Evolutionary conservation across 148 eudicot genomes (phyloP), one percentile per base, ranked within the genome.

Genomic region (Pouteria glomerata): DNA sequence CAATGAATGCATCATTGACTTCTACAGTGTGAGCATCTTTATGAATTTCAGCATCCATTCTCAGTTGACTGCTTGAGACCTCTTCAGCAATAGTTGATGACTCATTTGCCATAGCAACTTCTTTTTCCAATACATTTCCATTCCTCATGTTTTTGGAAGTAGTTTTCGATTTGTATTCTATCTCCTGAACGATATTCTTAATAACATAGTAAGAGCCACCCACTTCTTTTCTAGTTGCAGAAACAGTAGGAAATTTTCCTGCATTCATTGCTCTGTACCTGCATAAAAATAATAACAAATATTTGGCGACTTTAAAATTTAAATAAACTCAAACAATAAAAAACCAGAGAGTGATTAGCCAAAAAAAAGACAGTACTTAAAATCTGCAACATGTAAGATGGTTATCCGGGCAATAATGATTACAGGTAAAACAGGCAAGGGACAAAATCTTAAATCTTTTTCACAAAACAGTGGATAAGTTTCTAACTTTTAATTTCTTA

Each of bases 191-290:
- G 55, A 84, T 76, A 23, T 70, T 31, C 61, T 60, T 81, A 27
- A 81, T 47, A 15, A 44, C 3, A 58, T 84, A 84, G 59, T 55
- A 78, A 61, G 41, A 13, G 24, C 87, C 87, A 76, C 87, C 87
- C 16, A 76, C 77, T 66, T 81, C 74, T 66, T 71, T 81, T 44
- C 0, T 3, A 29, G 75, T 72, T 23, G 41, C 45, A 16, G 57
- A n/a, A 39, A 23, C 34, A 73, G 85, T 64, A 44, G 87, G 87
- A 50, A 78, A 84, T 59, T 84, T 84, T 69, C 85, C 87, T 8
- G 31, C 68, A 63, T 81, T 81, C 47, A 59, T 73, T 66, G 41
- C 74, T 74, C 73, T 82, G 73, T 81, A 84, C 68, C 87, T 84
- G 78, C 71, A 64, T 45, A 42, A 34, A 44, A 26, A 57, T 15